Base-by-base conservation (phyloP, 768 basidiomycete species). In the Leccinellum rugosiceps region DNA sequence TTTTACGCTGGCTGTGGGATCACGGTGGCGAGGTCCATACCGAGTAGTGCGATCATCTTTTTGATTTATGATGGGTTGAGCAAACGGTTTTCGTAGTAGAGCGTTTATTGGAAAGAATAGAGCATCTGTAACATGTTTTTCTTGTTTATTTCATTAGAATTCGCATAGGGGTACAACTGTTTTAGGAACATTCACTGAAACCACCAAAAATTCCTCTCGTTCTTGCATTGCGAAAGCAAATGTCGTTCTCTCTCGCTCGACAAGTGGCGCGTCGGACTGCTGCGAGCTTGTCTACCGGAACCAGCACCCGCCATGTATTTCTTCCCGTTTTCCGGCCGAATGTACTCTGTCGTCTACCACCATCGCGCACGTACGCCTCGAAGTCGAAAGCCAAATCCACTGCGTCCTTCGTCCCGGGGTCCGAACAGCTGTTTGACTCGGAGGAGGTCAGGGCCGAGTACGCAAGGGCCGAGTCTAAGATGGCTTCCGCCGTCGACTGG, bases 1-100 rank as follows among this genome's bases (percentile, higher is more conserved):
- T 71, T 97, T 63, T 98, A 98, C 73, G 89, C 92, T 25, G 96
- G 96, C 0, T 94, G 91, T 68, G 94, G 94, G 11, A 85, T 98
- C 69, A 98, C 95, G 0, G 86, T 92, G 17, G 82, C 86, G 44
- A 78, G 94, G 56, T 85, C 88, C 7, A 85, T 94, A 53, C 94
- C 94, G 9, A 93, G 90, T 68, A 93, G 90, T 68, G 95, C 91
- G 6, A 80, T 98, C 55, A 94, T 98, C 54, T 98, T 98, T 70
- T 75, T 92, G 63, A 90, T 98, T 52, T 98, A 94, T 64, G 92
- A 96, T 67, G 88, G 85, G 31, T 75, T 96, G 64, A 80, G 74
- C 61, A 75, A 72, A 56, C 70, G 72, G 32, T 86, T 87, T 74
- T 78, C 82, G 2, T 67, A 67, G 3, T 41, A 41, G 67, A 60